Base-by-base conservation (phyloP, 345 rosid genomes). In the Moringa oleifera region DNA sequence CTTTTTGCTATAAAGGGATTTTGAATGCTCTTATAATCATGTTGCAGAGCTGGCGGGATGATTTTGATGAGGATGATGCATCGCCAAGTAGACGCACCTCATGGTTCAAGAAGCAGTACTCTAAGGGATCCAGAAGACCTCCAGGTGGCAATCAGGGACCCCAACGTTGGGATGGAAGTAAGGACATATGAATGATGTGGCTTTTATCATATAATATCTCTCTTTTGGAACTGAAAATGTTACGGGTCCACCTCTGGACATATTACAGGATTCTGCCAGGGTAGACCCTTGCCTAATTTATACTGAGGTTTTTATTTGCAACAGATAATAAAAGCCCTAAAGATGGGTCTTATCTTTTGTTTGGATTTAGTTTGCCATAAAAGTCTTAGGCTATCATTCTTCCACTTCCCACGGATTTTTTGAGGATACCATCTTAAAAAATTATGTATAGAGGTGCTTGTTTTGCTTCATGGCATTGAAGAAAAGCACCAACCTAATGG, bases 61-160 rank as follows among this genome's bases (percentile, higher is more conserved):
- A 72, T 51, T 68, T 73, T 76, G 74, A 71, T 55, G 78, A 85
- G 47, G 80, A 75, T 37, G 77, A 76, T 62, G 75, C 84, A 1
- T 71, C 78, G 23, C 77, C 86, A 46, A 75, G 83, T 46, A 71
- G 74, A 67, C 81, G 66, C 16, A 50, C 72, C 49, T 83, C 97
- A 0, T 82, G 97, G 97, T 87, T 80, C 68, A 81, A 70, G 67
- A 80, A 77, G 19, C 73, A 82, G 23, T 75, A 74, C 59, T 50
- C 59, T 18, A 83, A 59, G 67, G 83, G 85, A 58, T 56, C 85
- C 15, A 75, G 72, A 71, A 77, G 65, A 22, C 73, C 73, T 10
- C 13, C 28, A 64, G 71, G 69, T 64, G 71, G 71, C 64, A 82
- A 73, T 72, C 71, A 71, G 53, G 78, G 81, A 59, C 52, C 64